A percentile compares a stretch with the other conserved stretches of the same genome.
These are phyloP conservation scores for Nitzschia sp. DNA, from an alignment of 108 stramenopile species.

Conservation along the genomic window DNA sequence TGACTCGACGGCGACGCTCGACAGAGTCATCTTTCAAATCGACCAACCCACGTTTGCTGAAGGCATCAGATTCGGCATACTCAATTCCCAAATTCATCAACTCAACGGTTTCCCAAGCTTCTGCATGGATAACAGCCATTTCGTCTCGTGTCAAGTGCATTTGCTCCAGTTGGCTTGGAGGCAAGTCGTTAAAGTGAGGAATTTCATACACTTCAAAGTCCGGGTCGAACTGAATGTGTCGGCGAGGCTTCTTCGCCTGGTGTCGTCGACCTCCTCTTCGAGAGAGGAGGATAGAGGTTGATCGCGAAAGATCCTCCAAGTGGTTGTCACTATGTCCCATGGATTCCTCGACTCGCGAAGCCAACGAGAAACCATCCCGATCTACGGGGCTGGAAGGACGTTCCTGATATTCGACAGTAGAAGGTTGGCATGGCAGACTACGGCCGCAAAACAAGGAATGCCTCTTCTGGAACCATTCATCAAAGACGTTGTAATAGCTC, in stretches of 20 bases:
- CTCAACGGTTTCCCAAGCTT: conserved; percentile 37
- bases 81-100: conserved; percentile 38
- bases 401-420: background rate
- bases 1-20: conserved; percentile 29
- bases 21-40: conserved; percentile 31
- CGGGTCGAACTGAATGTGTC: background rate
- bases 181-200: conserved; percentile 10
- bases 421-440: background rate
- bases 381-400: no score
- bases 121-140: conserved; percentile 30
- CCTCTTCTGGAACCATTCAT: background rate
- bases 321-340: no score
- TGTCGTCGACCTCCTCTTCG: background rate
- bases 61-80: conserved; percentile 25
- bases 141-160: conserved; percentile 30
- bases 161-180: background rate
- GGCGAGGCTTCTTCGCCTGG: background rate
- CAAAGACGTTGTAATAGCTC: background rate
- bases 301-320: no score
- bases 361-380: no score
- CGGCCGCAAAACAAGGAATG: background rate
- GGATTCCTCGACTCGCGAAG: no score
- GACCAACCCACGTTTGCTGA: conserved; percentile 35
- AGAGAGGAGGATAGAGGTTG: no score
- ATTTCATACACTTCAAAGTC: conserved; percentile 23